Evolutionary conservation across 306 rosid genomes (phyloP), one percentile per base, ranked within the genome.

Genomic region (Castanopsis chinensis): DNA sequence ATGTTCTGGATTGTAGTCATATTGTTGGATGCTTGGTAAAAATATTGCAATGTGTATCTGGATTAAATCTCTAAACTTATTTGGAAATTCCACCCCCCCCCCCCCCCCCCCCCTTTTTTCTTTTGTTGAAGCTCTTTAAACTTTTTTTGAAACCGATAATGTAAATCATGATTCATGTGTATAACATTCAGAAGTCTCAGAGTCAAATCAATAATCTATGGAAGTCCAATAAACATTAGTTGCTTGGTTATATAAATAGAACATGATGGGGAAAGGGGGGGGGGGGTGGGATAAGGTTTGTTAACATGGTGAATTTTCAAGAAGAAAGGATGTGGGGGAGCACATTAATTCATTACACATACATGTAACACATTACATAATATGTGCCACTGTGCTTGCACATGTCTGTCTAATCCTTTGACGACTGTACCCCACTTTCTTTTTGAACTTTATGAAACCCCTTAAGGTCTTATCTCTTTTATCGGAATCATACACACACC

Each of bases 61-160:
- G 69, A 28, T 28, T 28, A 28, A 5, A 63, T 63, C 10, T 63
- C 10, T 61, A 1, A 25, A 27, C 37, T 63, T 63, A 27, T 61
- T 14, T 13, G 13, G 19, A 61, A 27, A 23, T 5, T 59, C 14
- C 0, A 9, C 9, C 2, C 9, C 0, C 2, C 9, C 2, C 9
- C 2, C 2, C 10, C 10, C 43, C 2, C 9, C 9, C 2, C 3
- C 10, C 10, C 3, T 0, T 4, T 2, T 0, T 11, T 3, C 15
- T 45, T 45, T 45, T 49, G 17, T 12, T 49, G 53, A 12, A 49
- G 53, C 53, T 49, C 4, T 13, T 49, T 2, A 49, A 49, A 49
- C 17, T 49, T 49, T 7, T 37, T 37, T 37, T 37, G 45, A 37
- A 37, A 37, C 45, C 7, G 10, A 17, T 25, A 27, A 25, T 5